A percentile compares a stretch with the other conserved stretches of the same genome.
phyloP scores from a whole-genome alignment of 2,329 filamentous ascomycete genomes.

The Elsinoe ampelina region DNA sequence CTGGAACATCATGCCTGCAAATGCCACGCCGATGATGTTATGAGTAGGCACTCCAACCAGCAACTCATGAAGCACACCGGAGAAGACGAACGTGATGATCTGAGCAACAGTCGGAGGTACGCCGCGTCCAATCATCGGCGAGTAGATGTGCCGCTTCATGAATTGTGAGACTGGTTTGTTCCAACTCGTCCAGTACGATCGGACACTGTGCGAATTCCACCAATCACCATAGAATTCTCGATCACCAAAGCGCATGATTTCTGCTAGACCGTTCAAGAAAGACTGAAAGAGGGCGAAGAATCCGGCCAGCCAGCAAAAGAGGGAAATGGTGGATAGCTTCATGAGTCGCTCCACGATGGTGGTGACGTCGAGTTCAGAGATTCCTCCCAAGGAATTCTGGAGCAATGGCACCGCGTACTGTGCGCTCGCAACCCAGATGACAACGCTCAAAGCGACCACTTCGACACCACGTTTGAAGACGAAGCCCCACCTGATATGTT shows the following conservation, averaged over 20 bases:
- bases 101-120: slow-evolving; percentile 64
- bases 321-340: slow-evolving; percentile 89
- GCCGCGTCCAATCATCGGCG: slow-evolving; percentile 75
- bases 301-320: slow-evolving; percentile 93
- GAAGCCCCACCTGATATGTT: slow-evolving; percentile 75
- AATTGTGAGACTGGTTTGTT: slow-evolving; percentile 97
- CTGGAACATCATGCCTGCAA: slow-evolving; percentile 87
- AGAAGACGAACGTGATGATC: slow-evolving; percentile 76
- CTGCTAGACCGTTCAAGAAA: slow-evolving; percentile 80
- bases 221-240: slow-evolving; percentile 93
- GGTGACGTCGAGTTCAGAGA: slow-evolving; percentile 67
- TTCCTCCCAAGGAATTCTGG: slow-evolving; percentile 80
- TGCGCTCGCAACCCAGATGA: slow-evolving; percentile 90
- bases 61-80: slow-evolving; percentile 81
- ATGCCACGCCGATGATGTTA: slow-evolving; percentile 63
- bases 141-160: slow-evolving; percentile 90
- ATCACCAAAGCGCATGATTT: slow-evolving; percentile 83
- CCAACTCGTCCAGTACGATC: slow-evolving; percentile 90
- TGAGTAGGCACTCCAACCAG: slow-evolving; percentile 92
- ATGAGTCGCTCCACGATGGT: slow-evolving; percentile 82
- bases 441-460: slow-evolving; percentile 65
- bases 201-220: slow-evolving; percentile 89
- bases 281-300: slow-evolving; percentile 97
- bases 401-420: slow-evolving; percentile 90
- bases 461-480: slow-evolving; percentile 76